Evolutionary conservation across 78 protist genomes (phyloP).

Genomic region (Cavenderia fasciculata): DNA sequence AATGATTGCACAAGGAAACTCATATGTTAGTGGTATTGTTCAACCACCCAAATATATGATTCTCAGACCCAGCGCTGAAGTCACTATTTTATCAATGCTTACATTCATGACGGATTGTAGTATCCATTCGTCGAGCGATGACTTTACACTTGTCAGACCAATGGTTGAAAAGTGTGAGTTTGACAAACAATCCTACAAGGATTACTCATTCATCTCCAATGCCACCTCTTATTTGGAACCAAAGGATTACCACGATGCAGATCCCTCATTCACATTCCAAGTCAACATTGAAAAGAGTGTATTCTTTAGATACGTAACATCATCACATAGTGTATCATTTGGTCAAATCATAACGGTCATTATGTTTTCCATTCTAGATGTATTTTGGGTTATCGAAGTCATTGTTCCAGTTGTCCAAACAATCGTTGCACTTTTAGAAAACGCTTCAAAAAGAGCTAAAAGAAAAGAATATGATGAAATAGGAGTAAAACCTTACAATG

Average conservation of each 20-base stretch:
- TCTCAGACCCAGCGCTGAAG: constrained; percentile 16
- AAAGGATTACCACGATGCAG: constrained; percentile 13
- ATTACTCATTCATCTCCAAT: constrained; percentile 40
- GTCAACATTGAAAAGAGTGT: constrained; percentile 46
- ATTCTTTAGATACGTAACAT: constrained; percentile 38
- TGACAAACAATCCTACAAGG: constrained; percentile 25
- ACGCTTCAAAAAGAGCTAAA: not conserved
- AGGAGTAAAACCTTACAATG: too few relatives aligned
- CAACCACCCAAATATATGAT: constrained; percentile 51
- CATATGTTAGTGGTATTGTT: constrained; percentile 47
- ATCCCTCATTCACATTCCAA: constrained; percentile 26
- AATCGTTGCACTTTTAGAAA: constrained; percentile 23
- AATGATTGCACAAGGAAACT: constrained; percentile 18
- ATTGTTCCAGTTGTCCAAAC: constrained; percentile 43
- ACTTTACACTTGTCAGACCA: constrained; percentile 49
- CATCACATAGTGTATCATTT: constrained; percentile 48
- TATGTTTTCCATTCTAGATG: constrained; percentile 67
- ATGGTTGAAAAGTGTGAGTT: constrained; percentile 56
- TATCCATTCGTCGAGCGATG: constrained; percentile 3
- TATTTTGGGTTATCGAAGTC: constrained; percentile 57
- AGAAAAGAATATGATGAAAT: constrained; percentile 6
- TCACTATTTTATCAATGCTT: constrained; percentile 50
- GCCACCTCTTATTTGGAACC: constrained; percentile 13
- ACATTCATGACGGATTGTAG: constrained; percentile 54
- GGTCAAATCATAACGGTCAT: constrained; percentile 68